phyloP scores from a whole-genome alignment of 148 eudicot species.

The Persicaria maculosa region DNA sequence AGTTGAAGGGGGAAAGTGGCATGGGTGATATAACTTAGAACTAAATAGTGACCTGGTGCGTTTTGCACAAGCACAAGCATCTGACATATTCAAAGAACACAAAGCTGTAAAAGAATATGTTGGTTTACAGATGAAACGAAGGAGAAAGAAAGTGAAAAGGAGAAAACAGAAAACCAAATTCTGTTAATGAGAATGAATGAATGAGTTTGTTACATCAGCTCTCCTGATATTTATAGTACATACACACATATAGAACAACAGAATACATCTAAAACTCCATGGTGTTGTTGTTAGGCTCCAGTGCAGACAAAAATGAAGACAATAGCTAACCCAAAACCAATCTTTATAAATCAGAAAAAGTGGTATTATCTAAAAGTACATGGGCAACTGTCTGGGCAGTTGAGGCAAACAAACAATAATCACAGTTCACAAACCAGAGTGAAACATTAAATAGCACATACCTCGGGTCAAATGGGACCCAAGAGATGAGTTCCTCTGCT shows the following conservation, averaged over 20 bases:
- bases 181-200: no score
- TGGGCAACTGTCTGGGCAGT: no score
- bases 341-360: neutral
- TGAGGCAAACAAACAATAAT: no score
- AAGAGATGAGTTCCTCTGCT: slow-evolving; percentile 17
- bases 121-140: no score
- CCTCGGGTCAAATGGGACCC: slow-evolving; percentile 50
- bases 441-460: slow-evolving; percentile 11
- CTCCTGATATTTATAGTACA: no score
- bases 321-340: neutral
- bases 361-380: neutral
- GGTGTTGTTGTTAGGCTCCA: neutral
- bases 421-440: no score
- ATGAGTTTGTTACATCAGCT: no score
- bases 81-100: neutral
- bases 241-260: neutral
- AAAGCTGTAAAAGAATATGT: neutral
- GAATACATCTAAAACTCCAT: neutral
- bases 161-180: no score
- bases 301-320: neutral
- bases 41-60: neutral
- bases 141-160: no score
- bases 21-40: neutral
- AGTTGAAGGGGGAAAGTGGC: neutral
- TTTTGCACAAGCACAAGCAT: neutral